A percentile compares a stretch with the other conserved stretches of the same genome.
phyloP scores from a whole-genome alignment of 495 filamentous ascomycete genomes.

The Aspergillus biplanus region DNA sequence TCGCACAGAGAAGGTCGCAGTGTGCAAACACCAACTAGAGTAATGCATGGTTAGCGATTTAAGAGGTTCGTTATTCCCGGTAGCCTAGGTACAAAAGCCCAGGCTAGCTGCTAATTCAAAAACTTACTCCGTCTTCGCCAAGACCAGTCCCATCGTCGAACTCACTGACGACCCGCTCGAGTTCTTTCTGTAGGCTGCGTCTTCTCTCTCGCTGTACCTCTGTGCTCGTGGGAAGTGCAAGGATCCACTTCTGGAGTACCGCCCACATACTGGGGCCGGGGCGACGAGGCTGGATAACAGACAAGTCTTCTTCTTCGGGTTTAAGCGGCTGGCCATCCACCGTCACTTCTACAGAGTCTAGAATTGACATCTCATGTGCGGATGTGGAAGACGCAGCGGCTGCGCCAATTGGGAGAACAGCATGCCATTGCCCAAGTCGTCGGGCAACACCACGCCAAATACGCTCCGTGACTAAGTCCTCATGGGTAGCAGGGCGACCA shows the following conservation, averaged over 20 bases:
- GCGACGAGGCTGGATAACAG: conserved; percentile 62
- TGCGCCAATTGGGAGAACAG: conserved; percentile 56
- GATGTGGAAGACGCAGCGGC: conserved; percentile 15
- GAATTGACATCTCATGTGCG: conserved; percentile 19
- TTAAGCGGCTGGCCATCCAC: conserved; percentile 28
- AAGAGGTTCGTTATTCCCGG: neutral
- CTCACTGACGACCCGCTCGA: conserved; percentile 66
- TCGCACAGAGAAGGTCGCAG: conserved; percentile 92
- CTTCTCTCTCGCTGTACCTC: conserved; percentile 68
- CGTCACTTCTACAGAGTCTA: conserved; percentile 35
- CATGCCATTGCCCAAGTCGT: conserved; percentile 91
- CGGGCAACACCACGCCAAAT: conserved; percentile 85
- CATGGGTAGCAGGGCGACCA: conserved; percentile 75
- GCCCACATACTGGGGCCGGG: conserved; percentile 85
- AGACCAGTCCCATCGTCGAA: conserved; percentile 75
- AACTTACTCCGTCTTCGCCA: conserved; percentile 70
- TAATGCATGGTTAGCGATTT: conserved; percentile 22
- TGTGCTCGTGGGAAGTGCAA: conserved; percentile 74
- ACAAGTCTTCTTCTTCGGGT: conserved; percentile 37
- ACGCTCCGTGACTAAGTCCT: conserved; percentile 69
- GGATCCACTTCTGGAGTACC: conserved; percentile 93
- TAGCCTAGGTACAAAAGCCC: neutral
- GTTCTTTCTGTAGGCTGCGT: conserved; percentile 70
- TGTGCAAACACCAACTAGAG: conserved; percentile 85
- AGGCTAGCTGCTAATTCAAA: neutral